Evolutionary conservation across 805 yeast genomes (phyloP), one percentile per base, ranked within the genome.

Genomic region (Metschnikowia similis): DNA sequence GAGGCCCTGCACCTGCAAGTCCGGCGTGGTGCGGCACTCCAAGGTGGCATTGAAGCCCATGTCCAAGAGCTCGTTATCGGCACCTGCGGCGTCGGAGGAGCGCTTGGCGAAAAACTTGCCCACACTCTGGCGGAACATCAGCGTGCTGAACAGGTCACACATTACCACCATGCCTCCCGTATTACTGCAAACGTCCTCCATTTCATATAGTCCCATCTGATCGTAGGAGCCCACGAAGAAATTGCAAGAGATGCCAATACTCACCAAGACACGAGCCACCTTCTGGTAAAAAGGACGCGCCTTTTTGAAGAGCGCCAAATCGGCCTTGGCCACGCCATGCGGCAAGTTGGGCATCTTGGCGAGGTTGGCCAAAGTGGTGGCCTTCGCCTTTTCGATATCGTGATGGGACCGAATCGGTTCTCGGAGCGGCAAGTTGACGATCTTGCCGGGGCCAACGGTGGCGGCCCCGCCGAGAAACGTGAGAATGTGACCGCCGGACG

Each of bases 341-440:
- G 71, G 63, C 48, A 69, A 71, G n/a, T 67, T 67, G 44, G 67
- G 65, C 16, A 58, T 60, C 41, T 54, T 56, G 11, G 67, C 64
- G 14, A 65, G 48, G 14, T 49, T 50, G 1, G 63, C 50, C 10
- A 72, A 67, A 30, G 46, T 42, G 62, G 72, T 40, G 16, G 54
- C 53, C 34, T 63, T 57, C 16, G 77, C 78, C 52, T 75, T 79
- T 28, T 69, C 65, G 37, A 84, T 76, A 60, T 82, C 85, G 59
- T 80, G 80, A 60, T 84, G 89, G 0, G 87, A 82, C 67, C 89
- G 75, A 41, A 84, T 69, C 6, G 88, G 84, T 50, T 81, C 85
- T 56, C 79, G 83, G 49, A 83, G 68, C 27, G 70, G 66, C n/a
- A 74, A 66, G 7, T 77, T 76, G 9, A 83, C 87, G 32, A 84